These are phyloP conservation scores for Skeletonema marinoi DNA, from an alignment of 108 stramenopile genomes.

Conservation along the genomic window DNA sequence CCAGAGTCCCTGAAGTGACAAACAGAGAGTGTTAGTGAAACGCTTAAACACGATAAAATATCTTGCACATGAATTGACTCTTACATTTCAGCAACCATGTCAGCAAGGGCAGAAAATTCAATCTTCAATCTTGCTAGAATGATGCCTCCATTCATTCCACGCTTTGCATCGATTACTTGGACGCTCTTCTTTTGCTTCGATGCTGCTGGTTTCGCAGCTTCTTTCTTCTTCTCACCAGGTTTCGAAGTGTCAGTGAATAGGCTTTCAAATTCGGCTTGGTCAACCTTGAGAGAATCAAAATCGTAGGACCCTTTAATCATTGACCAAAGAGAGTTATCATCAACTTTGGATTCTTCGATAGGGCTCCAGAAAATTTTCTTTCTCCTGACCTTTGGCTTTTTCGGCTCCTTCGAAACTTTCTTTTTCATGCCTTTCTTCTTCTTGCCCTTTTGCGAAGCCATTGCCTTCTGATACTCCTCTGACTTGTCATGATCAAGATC, in stretches of 20 bases:
- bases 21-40: not conserved
- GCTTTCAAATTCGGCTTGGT: conserved; percentile 87
- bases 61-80: conserved; percentile 17
- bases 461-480: conserved; percentile 54
- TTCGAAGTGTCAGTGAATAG: conserved; percentile 84
- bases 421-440: conserved; percentile 42
- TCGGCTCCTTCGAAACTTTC: conserved; percentile 21
- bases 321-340: conserved; percentile 87
- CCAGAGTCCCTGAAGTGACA: conserved; percentile 58
- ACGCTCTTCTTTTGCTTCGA: conserved; percentile 78
- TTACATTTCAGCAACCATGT: conserved; percentile 78
- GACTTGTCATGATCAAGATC: conserved; percentile 79
- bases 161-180: conserved; percentile 89
- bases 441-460: conserved; percentile 23
- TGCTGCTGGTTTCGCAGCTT: conserved; percentile 27
- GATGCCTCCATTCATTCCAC: conserved; percentile 93
- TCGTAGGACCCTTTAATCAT: conserved; percentile 67
- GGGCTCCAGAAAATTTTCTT: conserved; percentile 94
- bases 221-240: conserved; percentile 68
- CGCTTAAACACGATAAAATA: not conserved
- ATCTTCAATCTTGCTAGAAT: conserved; percentile 80
- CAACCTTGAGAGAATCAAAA: conserved; percentile 75
- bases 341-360: conserved; percentile 76
- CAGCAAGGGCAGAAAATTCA: conserved; percentile 65
- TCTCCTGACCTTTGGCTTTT: conserved; percentile 70